phyloP scores from a whole-genome alignment of 352 stramenopile genomes.

The Globisporangium polare region DNA sequence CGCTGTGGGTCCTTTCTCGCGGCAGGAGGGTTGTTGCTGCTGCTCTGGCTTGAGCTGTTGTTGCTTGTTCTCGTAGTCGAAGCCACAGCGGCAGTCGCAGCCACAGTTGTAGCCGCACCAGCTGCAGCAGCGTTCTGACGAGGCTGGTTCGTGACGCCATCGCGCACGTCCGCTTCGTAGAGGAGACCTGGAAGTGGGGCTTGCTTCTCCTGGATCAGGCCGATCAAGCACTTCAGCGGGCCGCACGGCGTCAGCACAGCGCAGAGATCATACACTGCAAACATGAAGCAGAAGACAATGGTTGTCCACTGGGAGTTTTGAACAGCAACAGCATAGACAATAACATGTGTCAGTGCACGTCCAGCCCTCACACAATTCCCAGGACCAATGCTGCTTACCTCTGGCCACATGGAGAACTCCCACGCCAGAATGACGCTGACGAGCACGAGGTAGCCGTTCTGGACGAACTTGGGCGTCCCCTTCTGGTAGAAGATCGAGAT shows the following conservation, averaged over 20 bases:
- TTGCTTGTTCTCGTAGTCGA: not conserved
- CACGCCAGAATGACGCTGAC: slow-evolving; percentile 97
- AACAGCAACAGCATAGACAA: not conserved
- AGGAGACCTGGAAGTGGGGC: slow-evolving; percentile 91
- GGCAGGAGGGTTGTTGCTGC: slow-evolving; percentile 16
- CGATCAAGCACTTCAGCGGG: slow-evolving; percentile 91
- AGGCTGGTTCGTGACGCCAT: slow-evolving; percentile 56
- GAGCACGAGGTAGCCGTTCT: slow-evolving; percentile 93
- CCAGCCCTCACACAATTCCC: not conserved
- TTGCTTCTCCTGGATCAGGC: slow-evolving; percentile 92
- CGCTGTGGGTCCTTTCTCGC: slow-evolving; percentile 16
- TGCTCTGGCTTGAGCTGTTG: slow-evolving; percentile 3
- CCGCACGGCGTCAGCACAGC: slow-evolving; percentile 97
- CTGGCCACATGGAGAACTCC: slow-evolving; percentile 96
- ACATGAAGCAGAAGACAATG: slow-evolving; percentile 91
- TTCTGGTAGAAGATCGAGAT: slow-evolving; percentile 91
- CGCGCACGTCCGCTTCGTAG: slow-evolving; percentile 92
- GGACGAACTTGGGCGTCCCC: slow-evolving; percentile 77
- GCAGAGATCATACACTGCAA: slow-evolving; percentile 98
- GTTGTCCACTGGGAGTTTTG: slow-evolving; percentile 71
- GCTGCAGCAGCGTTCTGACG: slow-evolving; percentile 12
- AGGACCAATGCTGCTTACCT: slow-evolving; percentile 53
- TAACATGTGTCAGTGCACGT: not conserved
- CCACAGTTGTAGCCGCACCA: not conserved
- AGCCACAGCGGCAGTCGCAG: not conserved